phyloP scores from a whole-genome alignment of 345 rosid genomes.

The Moringa oleifera region DNA sequence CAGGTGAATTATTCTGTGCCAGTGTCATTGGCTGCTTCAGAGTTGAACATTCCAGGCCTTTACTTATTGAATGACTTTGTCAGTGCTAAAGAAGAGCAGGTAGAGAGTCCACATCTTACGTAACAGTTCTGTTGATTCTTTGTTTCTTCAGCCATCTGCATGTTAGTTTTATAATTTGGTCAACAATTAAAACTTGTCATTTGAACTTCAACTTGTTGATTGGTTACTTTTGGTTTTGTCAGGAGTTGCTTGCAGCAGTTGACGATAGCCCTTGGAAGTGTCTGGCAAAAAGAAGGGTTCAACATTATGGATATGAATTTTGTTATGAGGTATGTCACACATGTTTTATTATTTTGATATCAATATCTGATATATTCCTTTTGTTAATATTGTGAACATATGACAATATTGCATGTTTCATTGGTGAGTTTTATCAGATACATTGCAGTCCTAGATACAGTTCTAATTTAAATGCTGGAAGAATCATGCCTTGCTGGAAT shows the following conservation, averaged over 20 bases:
- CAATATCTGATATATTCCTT: background rate
- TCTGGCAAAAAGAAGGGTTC: slow-evolving; percentile 86
- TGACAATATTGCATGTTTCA: background rate
- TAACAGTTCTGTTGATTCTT: background rate
- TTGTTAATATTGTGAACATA: background rate
- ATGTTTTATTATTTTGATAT: slow-evolving; percentile 2
- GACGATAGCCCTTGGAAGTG: slow-evolving; percentile 70
- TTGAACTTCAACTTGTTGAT: background rate
- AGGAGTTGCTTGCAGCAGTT: slow-evolving; percentile 85
- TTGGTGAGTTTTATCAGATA: background rate
- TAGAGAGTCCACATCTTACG: slow-evolving; percentile 14
- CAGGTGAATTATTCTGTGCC: slow-evolving; percentile 41
- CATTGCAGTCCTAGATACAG: too few species aligned
- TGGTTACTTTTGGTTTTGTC: slow-evolving; percentile 2
- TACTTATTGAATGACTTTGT: slow-evolving; percentile 60
- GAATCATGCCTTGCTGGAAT: too few species aligned
- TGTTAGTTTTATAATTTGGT: background rate
- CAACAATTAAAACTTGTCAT: background rate
- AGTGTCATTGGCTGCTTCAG: slow-evolving; percentile 53
- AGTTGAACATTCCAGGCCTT: slow-evolving; percentile 77
- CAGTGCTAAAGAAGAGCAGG: slow-evolving; percentile 64
- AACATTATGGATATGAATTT: slow-evolving; percentile 93
- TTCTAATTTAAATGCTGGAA: background rate
- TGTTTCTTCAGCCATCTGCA: background rate
- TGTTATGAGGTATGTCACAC: slow-evolving; percentile 46